A percentile compares a stretch with the other conserved stretches of the same genome.
These are phyloP conservation scores for Clavispora asparagi DNA, from an alignment of 805 yeast species.

Conservation along the genomic window DNA sequence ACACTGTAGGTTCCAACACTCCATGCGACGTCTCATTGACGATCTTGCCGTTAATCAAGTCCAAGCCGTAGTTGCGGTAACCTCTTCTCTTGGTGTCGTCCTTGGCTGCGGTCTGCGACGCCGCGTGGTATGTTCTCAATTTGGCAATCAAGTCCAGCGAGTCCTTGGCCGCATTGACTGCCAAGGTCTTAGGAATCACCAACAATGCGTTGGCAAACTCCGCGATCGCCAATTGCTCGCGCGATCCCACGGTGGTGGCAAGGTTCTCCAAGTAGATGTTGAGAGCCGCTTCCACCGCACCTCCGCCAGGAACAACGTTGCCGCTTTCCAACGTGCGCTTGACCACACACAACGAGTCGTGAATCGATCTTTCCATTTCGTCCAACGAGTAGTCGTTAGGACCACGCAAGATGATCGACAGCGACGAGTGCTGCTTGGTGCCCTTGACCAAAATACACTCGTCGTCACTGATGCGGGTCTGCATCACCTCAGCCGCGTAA, in stretches of 20 bases:
- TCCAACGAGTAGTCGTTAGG: conserved; percentile 92
- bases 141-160: conserved; percentile 92
- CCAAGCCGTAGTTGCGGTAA: conserved; percentile 90
- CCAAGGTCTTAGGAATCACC: conserved; percentile 92
- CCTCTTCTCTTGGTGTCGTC: conserved; percentile 80
- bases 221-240: conserved; percentile 97
- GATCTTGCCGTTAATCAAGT: conserved; percentile 84
- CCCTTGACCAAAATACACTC: conserved; percentile 93
- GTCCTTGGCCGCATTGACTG: conserved; percentile 97
- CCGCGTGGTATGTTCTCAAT: conserved; percentile 93
- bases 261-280: conserved; percentile 93
- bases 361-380: conserved; percentile 97
- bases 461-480: conserved; percentile 89
- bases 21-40: conserved; percentile 82
- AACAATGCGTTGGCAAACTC: conserved; percentile 91
- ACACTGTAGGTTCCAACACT: conserved; percentile 91
- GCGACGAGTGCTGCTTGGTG: conserved; percentile 83
- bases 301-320: conserved; percentile 96
- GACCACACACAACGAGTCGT: conserved; percentile 90
- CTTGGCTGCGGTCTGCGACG: conserved; percentile 79
- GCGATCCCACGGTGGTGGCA: conserved; percentile 95
- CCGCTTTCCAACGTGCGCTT: conserved; percentile 96
- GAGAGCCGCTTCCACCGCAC: conserved; percentile 96
- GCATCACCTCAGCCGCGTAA: conserved; percentile 83
- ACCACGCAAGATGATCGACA: conserved; percentile 91